Percentiles rank a stretch among this genome's conserved stretches.
phyloP scores from a whole-genome alignment of 306 rosid genomes.

The Acacia confusa region DNA sequence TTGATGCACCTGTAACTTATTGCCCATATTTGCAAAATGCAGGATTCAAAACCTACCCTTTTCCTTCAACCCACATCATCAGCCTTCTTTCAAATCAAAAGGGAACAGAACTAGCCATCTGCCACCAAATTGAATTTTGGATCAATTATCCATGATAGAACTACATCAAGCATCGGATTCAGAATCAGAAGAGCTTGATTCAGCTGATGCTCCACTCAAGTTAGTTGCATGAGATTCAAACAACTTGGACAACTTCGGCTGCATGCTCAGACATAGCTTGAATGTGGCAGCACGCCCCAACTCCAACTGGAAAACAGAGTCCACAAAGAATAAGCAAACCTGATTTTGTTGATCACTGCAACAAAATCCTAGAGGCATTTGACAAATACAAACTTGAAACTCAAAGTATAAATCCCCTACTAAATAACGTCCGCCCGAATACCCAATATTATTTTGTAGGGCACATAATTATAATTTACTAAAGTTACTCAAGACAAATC shows the following conservation, averaged over 20 bases:
- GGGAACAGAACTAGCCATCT: constrained; percentile 60
- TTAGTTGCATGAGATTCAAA: constrained; percentile 62
- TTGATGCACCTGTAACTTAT: constrained; percentile 73
- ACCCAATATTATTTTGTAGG: background rate
- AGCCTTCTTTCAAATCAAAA: constrained; percentile 51
- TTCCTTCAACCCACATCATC: constrained; percentile 54
- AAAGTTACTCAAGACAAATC: background rate
- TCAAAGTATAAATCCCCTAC: background rate
- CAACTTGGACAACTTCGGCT: constrained; percentile 64
- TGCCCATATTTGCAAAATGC: constrained; percentile 81
- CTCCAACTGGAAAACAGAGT: constrained; percentile 57
- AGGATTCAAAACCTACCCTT: constrained; percentile 67
- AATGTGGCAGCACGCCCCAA: constrained; percentile 51
- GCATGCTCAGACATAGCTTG: constrained; percentile 60
- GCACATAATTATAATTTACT: background rate
- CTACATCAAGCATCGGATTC: constrained; percentile 73
- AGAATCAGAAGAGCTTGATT: constrained; percentile 66
- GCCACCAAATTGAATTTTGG: constrained; percentile 63
- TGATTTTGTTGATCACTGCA: constrained; percentile 1
- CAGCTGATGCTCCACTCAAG: constrained; percentile 59
- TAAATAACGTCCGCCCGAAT: background rate
- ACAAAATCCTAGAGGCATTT: background rate
- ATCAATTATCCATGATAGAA: constrained; percentile 44
- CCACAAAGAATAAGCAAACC: constrained; percentile 13
- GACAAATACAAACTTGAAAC: background rate